Conservation (phyloP, 441 rosid species). For the Croton setiger region DNA sequence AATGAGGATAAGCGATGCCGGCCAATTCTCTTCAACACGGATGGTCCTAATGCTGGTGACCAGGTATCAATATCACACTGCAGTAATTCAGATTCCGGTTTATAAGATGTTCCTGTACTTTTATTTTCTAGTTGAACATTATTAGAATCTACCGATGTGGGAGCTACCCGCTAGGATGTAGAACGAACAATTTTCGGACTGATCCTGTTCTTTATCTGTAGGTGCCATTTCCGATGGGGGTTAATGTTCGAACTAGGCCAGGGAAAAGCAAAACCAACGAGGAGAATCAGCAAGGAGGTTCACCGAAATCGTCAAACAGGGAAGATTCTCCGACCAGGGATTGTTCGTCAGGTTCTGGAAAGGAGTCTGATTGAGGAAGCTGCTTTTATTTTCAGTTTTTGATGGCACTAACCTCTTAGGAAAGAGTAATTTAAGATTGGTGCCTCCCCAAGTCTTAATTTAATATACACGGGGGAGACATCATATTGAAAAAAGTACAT, state of each 20-base stretch:
- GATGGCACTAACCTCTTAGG: constrained; percentile 39
- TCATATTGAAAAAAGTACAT: background rate
- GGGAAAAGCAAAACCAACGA: constrained; percentile 38
- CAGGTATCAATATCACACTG: constrained; percentile 39
- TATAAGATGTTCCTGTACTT: background rate
- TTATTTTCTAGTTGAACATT: background rate
- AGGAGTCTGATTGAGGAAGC: constrained; percentile 39
- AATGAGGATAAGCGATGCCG: constrained; percentile 75
- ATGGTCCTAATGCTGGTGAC: constrained; percentile 75
- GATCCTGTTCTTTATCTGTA: constrained; percentile 22
- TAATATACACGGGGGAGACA: constrained; percentile 3
- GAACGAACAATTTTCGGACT: constrained; percentile 5
- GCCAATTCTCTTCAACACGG: constrained; percentile 70
- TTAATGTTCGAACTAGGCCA: constrained; percentile 45
- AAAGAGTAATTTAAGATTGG: constrained; percentile 17
- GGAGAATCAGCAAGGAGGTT: constrained; percentile 34
- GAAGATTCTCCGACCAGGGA: constrained; percentile 37
- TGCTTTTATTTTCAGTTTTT: constrained; percentile 1
- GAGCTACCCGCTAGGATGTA: background rate
- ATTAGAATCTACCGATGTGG: background rate
- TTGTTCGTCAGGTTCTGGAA: constrained; percentile 32
- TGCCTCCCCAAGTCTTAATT: constrained; percentile 19
- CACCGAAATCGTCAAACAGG: constrained; percentile 22
- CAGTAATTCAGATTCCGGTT: background rate
- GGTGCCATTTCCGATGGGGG: constrained; percentile 72